These are phyloP conservation scores for Chiua virens DNA, from an alignment of 768 basidiomycete species.

Conservation along the genomic window DNA sequence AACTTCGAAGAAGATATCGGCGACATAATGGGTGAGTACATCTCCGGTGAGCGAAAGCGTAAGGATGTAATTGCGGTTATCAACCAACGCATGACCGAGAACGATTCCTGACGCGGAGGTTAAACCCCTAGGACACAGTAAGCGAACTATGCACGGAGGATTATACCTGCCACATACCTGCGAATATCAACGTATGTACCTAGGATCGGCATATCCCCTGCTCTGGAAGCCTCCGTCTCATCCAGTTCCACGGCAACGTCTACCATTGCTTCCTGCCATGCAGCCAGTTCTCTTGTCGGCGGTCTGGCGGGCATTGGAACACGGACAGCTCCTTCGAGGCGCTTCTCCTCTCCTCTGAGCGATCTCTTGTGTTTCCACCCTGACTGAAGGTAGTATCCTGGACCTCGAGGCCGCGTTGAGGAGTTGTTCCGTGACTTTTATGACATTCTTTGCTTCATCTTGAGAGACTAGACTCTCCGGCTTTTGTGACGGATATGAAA, in stretches of 20 bases:
- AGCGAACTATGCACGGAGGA: constrained; percentile 1
- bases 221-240: constrained; percentile 10
- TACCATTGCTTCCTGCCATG: constrained; percentile 25
- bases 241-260: constrained; percentile 9
- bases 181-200: constrained; percentile 57
- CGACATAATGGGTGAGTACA: constrained; percentile 43
- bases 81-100: constrained; percentile 30
- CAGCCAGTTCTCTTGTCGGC: constrained; percentile 25
- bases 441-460: constrained; percentile 9
- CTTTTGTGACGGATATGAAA: neutral
- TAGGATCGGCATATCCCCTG: constrained; percentile 26
- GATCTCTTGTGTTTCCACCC: constrained; percentile 40
- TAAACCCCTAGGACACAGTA: constrained; percentile 16
- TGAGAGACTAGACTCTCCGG: neutral
- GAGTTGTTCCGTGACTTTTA: constrained; percentile 31
- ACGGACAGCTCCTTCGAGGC: constrained; percentile 29
- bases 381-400: constrained; percentile 14
- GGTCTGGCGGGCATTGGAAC: constrained; percentile 8
- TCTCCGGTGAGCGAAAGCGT: constrained; percentile 47
- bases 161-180: constrained; percentile 37
- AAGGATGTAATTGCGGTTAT: constrained; percentile 28
- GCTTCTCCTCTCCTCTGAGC: constrained; percentile 41
- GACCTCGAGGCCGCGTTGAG: constrained; percentile 35
- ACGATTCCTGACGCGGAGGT: constrained; percentile 27
- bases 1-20: constrained; percentile 63